These are phyloP conservation scores for Phytophthora brassicae DNA, from an alignment of 352 stramenopile genomes.

Conservation along the genomic window DNA sequence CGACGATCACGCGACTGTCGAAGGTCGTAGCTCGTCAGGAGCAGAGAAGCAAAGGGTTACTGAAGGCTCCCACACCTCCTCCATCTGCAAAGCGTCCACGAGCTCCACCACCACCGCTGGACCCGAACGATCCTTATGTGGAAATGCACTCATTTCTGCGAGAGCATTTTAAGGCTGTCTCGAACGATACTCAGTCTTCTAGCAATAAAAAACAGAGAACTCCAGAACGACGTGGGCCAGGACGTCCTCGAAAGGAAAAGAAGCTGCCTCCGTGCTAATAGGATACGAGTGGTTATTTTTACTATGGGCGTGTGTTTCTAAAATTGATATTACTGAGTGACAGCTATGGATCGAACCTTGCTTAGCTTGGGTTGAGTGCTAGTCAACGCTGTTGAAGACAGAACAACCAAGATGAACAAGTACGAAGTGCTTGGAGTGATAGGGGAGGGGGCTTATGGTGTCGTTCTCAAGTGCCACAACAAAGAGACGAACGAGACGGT, in stretches of 20 bases:
- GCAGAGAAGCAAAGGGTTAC: constrained; percentile 17
- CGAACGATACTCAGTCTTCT: background rate
- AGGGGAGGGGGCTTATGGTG: constrained; percentile 93
- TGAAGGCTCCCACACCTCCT: constrained; percentile 14
- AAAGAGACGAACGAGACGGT: constrained; percentile 97
- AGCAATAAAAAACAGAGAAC: background rate
- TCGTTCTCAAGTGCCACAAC: constrained; percentile 92
- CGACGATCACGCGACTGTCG: constrained; percentile 26
- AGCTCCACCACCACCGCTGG: constrained; percentile 9
- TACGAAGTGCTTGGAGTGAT: constrained; percentile 94
- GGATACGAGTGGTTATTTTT: no score
- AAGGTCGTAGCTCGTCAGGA: constrained; percentile 24
- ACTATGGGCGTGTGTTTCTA: constrained; percentile 22
- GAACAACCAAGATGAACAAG: constrained; percentile 84
- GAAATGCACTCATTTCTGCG: constrained; percentile 19
- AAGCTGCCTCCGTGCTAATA: background rate
- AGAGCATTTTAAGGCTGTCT: constrained; percentile 25
- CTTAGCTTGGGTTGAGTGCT: constrained; percentile 20
- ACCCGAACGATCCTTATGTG: constrained; percentile 23
- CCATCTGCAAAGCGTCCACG: constrained; percentile 9
- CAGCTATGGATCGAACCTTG: constrained; percentile 32
- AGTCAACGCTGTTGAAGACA: constrained; percentile 17
- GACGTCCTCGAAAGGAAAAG: constrained; percentile 5
- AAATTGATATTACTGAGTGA: constrained; percentile 20
- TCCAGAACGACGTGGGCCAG: background rate